Evolutionary conservation across 139 green algal species (phyloP).

Genomic region (Deuterostichococcus epilithicus): DNA sequence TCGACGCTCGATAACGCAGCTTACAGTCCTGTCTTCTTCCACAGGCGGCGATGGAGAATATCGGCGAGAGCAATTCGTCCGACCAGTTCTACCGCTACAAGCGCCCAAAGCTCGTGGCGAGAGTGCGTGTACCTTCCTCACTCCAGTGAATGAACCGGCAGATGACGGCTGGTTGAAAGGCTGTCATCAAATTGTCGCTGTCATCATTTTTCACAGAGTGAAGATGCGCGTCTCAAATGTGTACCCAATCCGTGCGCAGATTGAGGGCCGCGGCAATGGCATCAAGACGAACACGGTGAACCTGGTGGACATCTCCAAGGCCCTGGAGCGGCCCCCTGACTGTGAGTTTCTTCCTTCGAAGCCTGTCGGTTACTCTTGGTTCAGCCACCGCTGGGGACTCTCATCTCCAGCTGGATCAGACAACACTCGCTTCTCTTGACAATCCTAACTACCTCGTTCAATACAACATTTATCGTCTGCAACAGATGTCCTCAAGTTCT

Average conservation of each 20-base stretch:
- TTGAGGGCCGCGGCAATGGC: conserved; percentile 96
- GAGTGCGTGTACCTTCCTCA: conserved; percentile 43
- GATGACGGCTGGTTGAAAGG: background rate
- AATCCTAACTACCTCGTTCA: background rate
- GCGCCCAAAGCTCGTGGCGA: conserved; percentile 92
- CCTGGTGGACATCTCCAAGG: conserved; percentile 98
- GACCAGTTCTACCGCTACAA: conserved; percentile 97
- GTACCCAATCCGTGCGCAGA: conserved; percentile 45
- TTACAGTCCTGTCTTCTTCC: too few species aligned
- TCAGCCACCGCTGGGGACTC: background rate
- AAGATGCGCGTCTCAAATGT: background rate
- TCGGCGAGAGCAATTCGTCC: conserved; percentile 84
- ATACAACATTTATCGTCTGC: background rate
- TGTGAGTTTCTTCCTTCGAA: too few species aligned
- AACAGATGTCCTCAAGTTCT: conserved; percentile 94
- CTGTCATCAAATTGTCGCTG: background rate
- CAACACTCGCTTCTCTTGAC: background rate
- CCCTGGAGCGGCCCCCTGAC: conserved; percentile 84
- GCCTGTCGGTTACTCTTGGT: background rate
- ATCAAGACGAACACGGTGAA: conserved; percentile 99
- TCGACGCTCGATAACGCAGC: too few species aligned
- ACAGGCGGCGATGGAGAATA: conserved; percentile 65
- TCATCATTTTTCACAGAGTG: background rate
- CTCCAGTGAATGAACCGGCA: background rate
- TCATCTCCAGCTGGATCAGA: too few species aligned